Conservation (phyloP, 139 green algal species). For the Chlamydomonas sphaeroides region DNA sequence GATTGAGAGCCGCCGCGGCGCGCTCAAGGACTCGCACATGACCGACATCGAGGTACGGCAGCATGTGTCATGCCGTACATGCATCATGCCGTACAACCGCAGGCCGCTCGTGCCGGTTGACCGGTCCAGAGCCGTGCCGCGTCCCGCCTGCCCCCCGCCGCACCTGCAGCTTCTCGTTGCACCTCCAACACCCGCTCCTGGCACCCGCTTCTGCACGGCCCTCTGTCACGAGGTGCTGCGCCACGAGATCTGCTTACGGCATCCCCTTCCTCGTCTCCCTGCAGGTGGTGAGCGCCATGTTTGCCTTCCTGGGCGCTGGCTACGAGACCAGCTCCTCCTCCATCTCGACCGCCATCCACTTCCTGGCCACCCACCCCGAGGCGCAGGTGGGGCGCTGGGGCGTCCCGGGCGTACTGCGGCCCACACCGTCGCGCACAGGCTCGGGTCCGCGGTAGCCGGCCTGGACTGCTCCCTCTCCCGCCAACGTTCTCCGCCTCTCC, state of each 20-base stretch:
- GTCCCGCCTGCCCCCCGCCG: no score
- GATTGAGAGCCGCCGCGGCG: not conserved
- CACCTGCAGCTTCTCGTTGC: not conserved
- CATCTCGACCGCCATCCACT: constrained; percentile 37
- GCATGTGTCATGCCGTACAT: not conserved
- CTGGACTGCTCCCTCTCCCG: no score
- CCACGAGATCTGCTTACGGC: not conserved
- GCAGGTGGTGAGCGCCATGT: constrained; percentile 34
- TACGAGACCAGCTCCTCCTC: constrained; percentile 58
- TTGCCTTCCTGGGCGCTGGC: constrained; percentile 51
- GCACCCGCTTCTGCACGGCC: no score
- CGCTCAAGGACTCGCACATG: not conserved
- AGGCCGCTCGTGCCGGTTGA: no score
- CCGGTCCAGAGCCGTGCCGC: no score
- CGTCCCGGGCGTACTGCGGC: no score
- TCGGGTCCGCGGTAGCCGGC: no score
- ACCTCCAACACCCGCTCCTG: no score
- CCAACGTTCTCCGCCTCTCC: no score
- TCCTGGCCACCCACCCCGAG: constrained; percentile 42
- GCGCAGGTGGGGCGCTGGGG: not conserved
- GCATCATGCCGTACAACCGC: no score
- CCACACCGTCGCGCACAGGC: no score
- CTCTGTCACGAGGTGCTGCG: no score
- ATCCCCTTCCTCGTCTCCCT: not conserved
- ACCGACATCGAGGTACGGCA: not conserved